phyloP scores from a whole-genome alignment of 495 filamentous ascomycete genomes.

The Penicillium subrubescens region DNA sequence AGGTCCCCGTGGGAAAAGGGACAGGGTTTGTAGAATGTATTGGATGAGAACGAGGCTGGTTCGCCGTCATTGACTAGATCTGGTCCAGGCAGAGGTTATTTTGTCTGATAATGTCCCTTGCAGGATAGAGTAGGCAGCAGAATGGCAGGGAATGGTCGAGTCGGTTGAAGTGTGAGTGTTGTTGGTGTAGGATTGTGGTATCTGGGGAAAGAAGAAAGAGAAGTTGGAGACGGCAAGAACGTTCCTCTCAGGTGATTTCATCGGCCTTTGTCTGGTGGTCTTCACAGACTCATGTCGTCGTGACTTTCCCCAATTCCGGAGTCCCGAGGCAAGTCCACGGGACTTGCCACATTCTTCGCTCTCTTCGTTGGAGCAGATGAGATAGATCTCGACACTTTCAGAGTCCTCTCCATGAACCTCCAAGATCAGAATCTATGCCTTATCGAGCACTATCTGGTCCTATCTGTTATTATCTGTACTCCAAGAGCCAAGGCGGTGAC shows the following conservation, averaged over 20 bases:
- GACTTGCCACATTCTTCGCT: background rate
- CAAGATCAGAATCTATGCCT: background rate
- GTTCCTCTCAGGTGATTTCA: background rate
- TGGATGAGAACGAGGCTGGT: background rate
- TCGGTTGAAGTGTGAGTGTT: background rate
- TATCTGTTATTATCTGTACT: background rate
- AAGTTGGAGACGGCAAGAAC: background rate
- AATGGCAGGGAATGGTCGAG: background rate
- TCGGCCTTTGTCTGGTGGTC: background rate
- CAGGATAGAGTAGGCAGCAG: background rate
- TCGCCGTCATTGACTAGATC: background rate
- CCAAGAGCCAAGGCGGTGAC: constrained; percentile 30
- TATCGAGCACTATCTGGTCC: background rate
- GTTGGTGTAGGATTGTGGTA: background rate
- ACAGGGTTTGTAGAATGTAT: background rate
- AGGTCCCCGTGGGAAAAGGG: constrained; percentile 1
- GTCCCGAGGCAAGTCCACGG: background rate
- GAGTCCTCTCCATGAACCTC: background rate
- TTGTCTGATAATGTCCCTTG: background rate
- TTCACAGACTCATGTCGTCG: background rate
- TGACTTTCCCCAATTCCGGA: background rate
- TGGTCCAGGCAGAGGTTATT: background rate
- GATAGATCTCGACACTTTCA: background rate
- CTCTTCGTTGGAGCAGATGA: background rate
- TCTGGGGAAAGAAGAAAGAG: background rate